Evolutionary conservation across 306 rosid species (phyloP), one percentile per base, ranked within the genome.

Genomic region (Arachis stenosperma): DNA sequence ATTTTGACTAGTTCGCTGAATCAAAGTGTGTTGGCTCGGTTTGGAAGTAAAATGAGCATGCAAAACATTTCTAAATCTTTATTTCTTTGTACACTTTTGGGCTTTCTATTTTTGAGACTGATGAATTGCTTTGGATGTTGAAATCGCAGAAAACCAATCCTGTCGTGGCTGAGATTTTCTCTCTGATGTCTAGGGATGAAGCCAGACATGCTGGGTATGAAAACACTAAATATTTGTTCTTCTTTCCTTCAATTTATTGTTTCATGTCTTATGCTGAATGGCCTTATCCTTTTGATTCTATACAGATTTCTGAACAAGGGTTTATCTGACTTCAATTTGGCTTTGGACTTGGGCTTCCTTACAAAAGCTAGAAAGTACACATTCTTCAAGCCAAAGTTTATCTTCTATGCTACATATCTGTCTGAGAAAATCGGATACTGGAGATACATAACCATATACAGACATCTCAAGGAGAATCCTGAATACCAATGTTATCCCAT

Each of bases 391-490:
- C 99, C 99, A 6, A 94, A 94, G 65, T 94, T 94, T 86, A 94
- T 94, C 82, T 94, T 94, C 90, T 94, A 94, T 64, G 99, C 99
- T 1, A 94, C 99, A 43, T 94, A 94, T 53, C 80, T 94, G 79
- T 94, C 99, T 30, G 99, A 94, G 96, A 94, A 94, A 79, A 94
- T 94, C 58, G 99, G 99, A 41, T 94, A 94, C 86, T 94, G 99
- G 97, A 79, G 99, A 86, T 94, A 91, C 89, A 94, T 94, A 61
- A 91, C 95, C 82, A 91, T 94, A 66, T 94, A 94, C 89, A 84
- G 99, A 70, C 99, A 94, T 84, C 99, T 94, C 84, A 91, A 88
- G 90, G 81, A 40, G 5, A 94, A 94, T 39, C 99, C 97, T 2
- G 75, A 91, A 83, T 94, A 77, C 90, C 99, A 91, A 71, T 91